phyloP scores from a whole-genome alignment of 176 grass and related monocot genomes.

The Rhynchospora tenuis region DNA sequence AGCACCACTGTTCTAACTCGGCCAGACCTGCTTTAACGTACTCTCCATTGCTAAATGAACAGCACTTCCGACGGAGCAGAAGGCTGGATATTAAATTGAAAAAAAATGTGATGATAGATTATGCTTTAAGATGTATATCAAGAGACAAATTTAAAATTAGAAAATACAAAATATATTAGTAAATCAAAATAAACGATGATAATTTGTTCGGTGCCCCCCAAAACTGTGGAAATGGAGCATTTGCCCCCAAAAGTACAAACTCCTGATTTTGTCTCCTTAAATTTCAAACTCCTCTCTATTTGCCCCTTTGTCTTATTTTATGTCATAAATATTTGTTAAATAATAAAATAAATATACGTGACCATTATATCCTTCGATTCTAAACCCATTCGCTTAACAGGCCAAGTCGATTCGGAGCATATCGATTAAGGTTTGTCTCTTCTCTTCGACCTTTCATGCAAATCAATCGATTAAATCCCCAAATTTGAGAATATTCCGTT shows the following conservation, averaged over 20 bases:
- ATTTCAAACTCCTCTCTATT: too few relatives aligned
- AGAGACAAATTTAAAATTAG: neutral
- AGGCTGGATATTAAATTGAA: conserved; percentile 40
- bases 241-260: too few relatives aligned
- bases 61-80: conserved; percentile 91
- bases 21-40: conserved; percentile 97
- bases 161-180: neutral
- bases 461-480: neutral
- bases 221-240: too few relatives aligned
- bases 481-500: conserved; percentile 7
- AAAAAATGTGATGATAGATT: neutral
- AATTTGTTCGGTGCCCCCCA: too few relatives aligned
- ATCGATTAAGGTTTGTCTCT: too few relatives aligned
- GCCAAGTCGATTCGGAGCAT: too few relatives aligned
- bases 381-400: too few relatives aligned
- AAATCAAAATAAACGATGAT: neutral
- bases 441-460: conserved; percentile 23
- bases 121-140: neutral
- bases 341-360: too few relatives aligned
- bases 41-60: conserved; percentile 99
- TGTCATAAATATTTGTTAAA: too few relatives aligned
- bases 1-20: conserved; percentile 96
- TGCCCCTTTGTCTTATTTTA: too few relatives aligned
- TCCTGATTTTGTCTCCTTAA: too few relatives aligned
- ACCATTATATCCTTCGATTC: too few relatives aligned